Base-by-base conservation (phyloP, 169 alveolate genomes). In the Cardiosporidium cionae region DNA sequence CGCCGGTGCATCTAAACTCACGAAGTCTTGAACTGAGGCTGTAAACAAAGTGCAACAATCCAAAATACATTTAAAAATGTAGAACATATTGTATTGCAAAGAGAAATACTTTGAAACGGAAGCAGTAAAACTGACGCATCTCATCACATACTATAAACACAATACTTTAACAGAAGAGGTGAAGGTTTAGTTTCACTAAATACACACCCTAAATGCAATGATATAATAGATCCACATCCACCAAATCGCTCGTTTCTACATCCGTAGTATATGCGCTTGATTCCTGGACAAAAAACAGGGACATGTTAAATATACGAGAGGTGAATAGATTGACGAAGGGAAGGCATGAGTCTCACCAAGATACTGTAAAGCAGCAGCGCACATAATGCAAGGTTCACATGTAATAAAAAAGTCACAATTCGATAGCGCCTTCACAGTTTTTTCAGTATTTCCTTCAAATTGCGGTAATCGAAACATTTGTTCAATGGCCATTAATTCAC, bases 371-470 rank as follows among this genome's bases (percentile, higher is more conserved):
- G 94, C 94, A 52, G 84, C 86, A 7, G 91, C 94, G 76, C 94
- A 89, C 94, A 89, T 89, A 68, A 89, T 80, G 52, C 94, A 89
- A 7, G 94, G 94, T 71, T 89, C 94, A 62, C 88, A 82, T 32
- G 90, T 85, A 23, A 85, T 86, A 25, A 7, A 78, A 27, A 78
- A 31, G 22, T 58, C 80, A 34, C 54, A 35, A 3, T 32, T 16
- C 0, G 35, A 1, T 32, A 70, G 0, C 36, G 32, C 65, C 0
- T 7, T 52, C 0, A 6, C 79, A 6, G 16, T 53, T 4, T n/a
- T 9, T 27, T n/a, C 4, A 54, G 64, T 6, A 6, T 65, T 16
- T n/a, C 16, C 78, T 4, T 4, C 3, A 5, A 64, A 5, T 7
- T 7, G 4, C 3, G 44, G 63, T 25, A 0, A 4, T 0, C 67